Percentiles rank a stretch among this genome's conserved stretches.
Conservation (phyloP, 768 basidiomycete genomes). For the Myochromella boudieri region DNA sequence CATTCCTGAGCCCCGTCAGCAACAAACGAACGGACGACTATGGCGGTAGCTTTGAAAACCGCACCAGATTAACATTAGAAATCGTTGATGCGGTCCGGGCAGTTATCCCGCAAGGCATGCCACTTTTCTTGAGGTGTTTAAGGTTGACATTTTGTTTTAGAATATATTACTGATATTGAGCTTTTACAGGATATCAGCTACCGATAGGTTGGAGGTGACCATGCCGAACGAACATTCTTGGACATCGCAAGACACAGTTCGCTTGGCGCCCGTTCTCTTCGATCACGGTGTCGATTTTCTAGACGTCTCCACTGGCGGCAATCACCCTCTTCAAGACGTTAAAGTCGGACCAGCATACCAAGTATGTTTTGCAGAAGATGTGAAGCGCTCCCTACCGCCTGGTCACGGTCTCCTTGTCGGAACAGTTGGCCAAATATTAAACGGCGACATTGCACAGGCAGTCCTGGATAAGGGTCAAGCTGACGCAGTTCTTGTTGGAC, state of each 20-base stretch:
- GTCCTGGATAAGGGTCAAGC: slow-evolving; percentile 57
- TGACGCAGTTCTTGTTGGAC: slow-evolving; percentile 56
- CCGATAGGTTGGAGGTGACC: slow-evolving; percentile 68
- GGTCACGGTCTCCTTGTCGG: slow-evolving; percentile 42
- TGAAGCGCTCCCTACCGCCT: slow-evolving; percentile 44
- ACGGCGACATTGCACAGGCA: slow-evolving; percentile 54
- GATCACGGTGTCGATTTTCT: slow-evolving; percentile 73
- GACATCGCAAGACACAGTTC: slow-evolving; percentile 67
- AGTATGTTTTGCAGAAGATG: slow-evolving; percentile 51
- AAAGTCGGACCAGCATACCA: slow-evolving; percentile 45
- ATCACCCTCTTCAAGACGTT: slow-evolving; percentile 40
- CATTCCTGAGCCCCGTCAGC: slow-evolving; percentile 57
- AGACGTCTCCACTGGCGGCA: slow-evolving; percentile 71
- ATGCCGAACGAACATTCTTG: slow-evolving; percentile 63
- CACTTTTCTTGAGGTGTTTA: slow-evolving; percentile 67
- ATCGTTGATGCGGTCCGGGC: slow-evolving; percentile 63
- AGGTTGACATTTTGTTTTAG: slow-evolving; percentile 1
- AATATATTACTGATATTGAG: neutral
- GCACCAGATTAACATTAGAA: slow-evolving; percentile 60
- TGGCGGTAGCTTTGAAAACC: slow-evolving; percentile 72
- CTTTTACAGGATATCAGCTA: slow-evolving; percentile 63
- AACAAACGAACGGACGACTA: slow-evolving; percentile 71
- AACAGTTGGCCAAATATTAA: slow-evolving; percentile 53
- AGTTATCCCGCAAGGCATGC: slow-evolving; percentile 58
- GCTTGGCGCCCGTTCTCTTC: slow-evolving; percentile 56